Evolutionary conservation across 2,329 filamentous ascomycete species (phyloP).

Genomic region (Scytalidium sp.): DNA sequence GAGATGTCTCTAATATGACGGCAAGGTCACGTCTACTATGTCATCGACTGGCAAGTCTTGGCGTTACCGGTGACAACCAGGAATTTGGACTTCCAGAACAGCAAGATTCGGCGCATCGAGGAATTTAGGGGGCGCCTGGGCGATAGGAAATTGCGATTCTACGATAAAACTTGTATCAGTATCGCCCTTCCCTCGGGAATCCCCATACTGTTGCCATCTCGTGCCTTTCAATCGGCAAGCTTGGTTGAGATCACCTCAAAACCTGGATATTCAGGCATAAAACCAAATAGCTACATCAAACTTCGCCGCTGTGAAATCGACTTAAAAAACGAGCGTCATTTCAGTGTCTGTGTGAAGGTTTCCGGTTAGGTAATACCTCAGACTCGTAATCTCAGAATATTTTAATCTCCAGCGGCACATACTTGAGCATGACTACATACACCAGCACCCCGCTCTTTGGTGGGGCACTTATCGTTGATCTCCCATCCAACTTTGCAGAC

Average conservation of each 20-base stretch:
- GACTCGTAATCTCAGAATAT: not conserved
- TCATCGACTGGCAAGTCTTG: too few relatives aligned
- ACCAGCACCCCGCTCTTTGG: conserved; percentile 63
- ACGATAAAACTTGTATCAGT: too few relatives aligned
- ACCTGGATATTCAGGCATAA: not conserved
- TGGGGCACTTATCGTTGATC: conserved; percentile 66
- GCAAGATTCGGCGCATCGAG: too few relatives aligned
- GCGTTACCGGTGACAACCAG: too few relatives aligned
- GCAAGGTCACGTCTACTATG: not conserved
- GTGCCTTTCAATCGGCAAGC: not conserved
- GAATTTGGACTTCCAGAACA: too few relatives aligned
- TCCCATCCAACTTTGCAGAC: conserved; percentile 68
- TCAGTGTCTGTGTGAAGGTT: not conserved
- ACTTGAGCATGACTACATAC: conserved; percentile 49
- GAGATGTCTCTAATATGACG: not conserved
- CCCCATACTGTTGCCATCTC: too few relatives aligned
- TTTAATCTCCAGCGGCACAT: not conserved
- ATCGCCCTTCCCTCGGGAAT: too few relatives aligned
- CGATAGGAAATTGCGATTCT: too few relatives aligned
- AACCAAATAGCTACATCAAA: not conserved
- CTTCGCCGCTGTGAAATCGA: not conserved
- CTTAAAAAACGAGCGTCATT: not conserved
- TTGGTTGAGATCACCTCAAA: not conserved
- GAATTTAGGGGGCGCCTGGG: too few relatives aligned
- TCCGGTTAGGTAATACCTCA: not conserved